Evolutionary conservation across 73 alveolate species (phyloP).

Genomic region (Paramecium primaurelia): DNA sequence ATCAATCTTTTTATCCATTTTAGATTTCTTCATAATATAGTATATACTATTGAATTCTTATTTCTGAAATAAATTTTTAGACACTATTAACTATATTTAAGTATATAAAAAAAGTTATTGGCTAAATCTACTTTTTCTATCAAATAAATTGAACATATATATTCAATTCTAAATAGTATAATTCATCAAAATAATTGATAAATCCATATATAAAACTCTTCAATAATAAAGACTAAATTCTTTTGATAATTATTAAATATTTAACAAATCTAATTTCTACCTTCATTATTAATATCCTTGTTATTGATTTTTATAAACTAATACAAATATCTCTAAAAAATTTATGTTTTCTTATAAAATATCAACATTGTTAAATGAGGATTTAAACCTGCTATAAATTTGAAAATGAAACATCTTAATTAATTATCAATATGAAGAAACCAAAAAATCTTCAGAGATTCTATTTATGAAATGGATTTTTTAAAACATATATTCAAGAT

Average conservation of each 20-base stretch:
- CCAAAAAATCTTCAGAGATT: neutral
- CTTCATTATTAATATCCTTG: neutral
- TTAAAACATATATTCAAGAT: neutral
- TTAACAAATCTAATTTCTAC: neutral
- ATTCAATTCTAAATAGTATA: neutral
- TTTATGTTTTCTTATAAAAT: neutral
- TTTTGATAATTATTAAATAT: neutral
- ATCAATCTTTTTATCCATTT: neutral
- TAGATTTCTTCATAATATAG: neutral
- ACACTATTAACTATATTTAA: neutral
- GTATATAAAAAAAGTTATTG: neutral
- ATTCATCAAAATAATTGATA: neutral
- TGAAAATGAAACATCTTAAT: neutral
- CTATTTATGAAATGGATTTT: neutral
- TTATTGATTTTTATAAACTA: neutral
- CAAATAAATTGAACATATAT: neutral
- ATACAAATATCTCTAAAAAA: neutral
- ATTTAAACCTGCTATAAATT: neutral
- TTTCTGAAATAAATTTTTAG: neutral
- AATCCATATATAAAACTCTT: neutral
- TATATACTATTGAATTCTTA: neutral
- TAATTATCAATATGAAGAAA: neutral
- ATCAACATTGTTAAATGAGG: neutral
- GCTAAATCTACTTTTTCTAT: slow-evolving; percentile 13
- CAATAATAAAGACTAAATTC: neutral